Base-by-base conservation (phyloP, 176 grass and related monocot genomes). In the Puya raimondii region DNA sequence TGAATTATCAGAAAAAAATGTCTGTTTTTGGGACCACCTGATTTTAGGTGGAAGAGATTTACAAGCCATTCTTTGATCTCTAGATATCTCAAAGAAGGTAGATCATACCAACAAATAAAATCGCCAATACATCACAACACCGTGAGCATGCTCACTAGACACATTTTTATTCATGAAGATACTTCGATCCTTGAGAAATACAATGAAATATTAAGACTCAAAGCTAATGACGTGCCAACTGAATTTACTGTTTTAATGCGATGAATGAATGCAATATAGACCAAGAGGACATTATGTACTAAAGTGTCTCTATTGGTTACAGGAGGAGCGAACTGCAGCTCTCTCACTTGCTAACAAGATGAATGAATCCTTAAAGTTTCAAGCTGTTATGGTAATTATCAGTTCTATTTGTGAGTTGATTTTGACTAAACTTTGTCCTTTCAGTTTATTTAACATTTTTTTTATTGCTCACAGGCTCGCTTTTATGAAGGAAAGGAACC, bases 401-500 rank as follows among this genome's bases (percentile, higher is more conserved):
- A 66, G n/a, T 21, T 63, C 49, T n/a, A 23, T 71, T 65, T 57
- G 61, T 47, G 50, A n/a, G 16, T 56, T 65, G 12, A 22, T 26
- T 47, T 72, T 27, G 9, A 76, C 48, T 64, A 22, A 26, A 64
- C 11, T 63, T 73, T 70, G 9, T 49, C 21, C 17, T 67, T 12
- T 5, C 20, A 50, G 64, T 76, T 64, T 67, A 48, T 74, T 23
- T 22, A 21, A 12, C 12, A 29, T 22, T 75, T 57, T 42, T 76
- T 22, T 29, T 26, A 64, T 50, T 76, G 73, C 79, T 66, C 56
- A 33, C 71, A 97, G 94, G 89, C 86, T 69, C 79, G 82, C 23
- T 69, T 97, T 73, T 93, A 93, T 88, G 94, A 97, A 85, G 94
- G 94, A 79, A 97, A 97, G 77, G 94, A 97, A 82, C 82, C 94